A percentile compares a stretch with the other conserved stretches of the same genome.
phyloP scores from a whole-genome alignment of 306 rosid genomes.

The Benincasa hispida region DNA sequence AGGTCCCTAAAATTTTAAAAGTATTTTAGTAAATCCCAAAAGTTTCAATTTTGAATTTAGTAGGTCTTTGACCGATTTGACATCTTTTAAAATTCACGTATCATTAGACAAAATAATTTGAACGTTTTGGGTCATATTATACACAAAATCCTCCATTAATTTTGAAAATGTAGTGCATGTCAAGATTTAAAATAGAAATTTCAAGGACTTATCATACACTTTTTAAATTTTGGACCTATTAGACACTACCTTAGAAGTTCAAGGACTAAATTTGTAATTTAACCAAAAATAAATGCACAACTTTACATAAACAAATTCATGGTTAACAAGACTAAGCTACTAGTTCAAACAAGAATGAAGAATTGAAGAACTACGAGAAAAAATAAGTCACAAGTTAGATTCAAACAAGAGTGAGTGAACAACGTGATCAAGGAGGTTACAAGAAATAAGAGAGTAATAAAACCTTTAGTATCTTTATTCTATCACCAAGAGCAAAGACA shows the following conservation, averaged over 20 bases:
- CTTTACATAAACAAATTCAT: neutral
- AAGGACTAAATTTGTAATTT: neutral
- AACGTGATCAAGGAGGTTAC: neutral
- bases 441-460: neutral
- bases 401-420: neutral
- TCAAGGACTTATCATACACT: neutral
- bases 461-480: conserved; percentile 81
- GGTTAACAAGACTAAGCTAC: neutral
- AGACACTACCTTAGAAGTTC: neutral
- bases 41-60: neutral
- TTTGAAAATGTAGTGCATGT: neutral
- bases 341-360: conserved; percentile 2
- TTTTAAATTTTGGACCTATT: neutral
- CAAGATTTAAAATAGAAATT: neutral
- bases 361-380: neutral
- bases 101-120: neutral
- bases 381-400: neutral
- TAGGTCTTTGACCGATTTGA: neutral
- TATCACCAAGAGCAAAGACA: conserved; percentile 85
- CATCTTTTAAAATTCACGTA: neutral
- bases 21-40: neutral
- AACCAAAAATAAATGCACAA: neutral
- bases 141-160: neutral
- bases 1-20: neutral
- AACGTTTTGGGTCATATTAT: neutral